Conservation (phyloP, 345 rosid genomes). For the Dipteronia dyeriana region DNA sequence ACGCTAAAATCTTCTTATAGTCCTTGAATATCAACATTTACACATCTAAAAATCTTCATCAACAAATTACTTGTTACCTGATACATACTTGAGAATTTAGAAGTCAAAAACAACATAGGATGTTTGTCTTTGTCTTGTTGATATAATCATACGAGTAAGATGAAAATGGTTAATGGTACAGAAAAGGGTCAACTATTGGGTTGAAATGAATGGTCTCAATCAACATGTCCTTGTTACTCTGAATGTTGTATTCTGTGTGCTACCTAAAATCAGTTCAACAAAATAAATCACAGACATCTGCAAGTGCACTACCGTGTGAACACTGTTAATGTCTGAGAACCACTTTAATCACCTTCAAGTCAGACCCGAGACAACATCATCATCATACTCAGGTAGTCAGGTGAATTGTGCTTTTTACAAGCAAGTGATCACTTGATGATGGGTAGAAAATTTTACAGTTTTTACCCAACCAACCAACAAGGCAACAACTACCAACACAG, state of each 20-base stretch:
- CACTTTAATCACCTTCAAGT: too few species aligned
- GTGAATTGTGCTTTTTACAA: neutral
- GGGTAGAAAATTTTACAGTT: neutral
- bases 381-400: neutral
- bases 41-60: too few species aligned
- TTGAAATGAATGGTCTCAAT: conserved; percentile 24
- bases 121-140: neutral
- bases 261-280: neutral
- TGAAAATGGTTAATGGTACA: neutral
- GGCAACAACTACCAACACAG: neutral
- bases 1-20: too few species aligned
- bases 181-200: conserved; percentile 15
- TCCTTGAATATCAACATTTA: too few species aligned
- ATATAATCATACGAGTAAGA: neutral
- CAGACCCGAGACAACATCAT: neutral
- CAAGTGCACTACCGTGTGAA: too few species aligned
- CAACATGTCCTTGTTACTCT: conserved; percentile 24
- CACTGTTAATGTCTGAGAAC: too few species aligned
- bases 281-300: too few species aligned
- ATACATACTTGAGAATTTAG: too few species aligned
- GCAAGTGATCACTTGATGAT: neutral
- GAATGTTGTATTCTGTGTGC: neutral
- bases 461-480: neutral
- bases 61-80: too few species aligned
- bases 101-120: neutral